Evolutionary conservation across 2,329 filamentous ascomycete genomes (phyloP).

Genomic region (Ophiostoma populinum): DNA sequence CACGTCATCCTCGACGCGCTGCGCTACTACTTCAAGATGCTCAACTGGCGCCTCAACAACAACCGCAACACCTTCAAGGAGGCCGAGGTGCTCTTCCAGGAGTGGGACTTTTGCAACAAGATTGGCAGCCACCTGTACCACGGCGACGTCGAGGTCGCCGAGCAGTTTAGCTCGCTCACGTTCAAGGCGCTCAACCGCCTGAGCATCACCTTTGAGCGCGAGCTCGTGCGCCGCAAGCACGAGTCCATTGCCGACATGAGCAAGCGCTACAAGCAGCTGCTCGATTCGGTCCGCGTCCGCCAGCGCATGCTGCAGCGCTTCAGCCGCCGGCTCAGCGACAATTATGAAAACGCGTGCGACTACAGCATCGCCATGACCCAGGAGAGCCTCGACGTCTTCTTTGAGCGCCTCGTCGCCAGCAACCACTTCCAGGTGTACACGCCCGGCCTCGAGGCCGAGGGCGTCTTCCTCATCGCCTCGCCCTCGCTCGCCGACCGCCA

Average conservation of each 20-base stretch:
- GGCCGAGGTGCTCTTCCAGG: conserved; percentile 88
- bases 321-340: conserved; percentile 72
- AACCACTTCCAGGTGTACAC: conserved; percentile 80
- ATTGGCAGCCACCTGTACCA: conserved; percentile 82
- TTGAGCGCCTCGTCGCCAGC: conserved; percentile 62
- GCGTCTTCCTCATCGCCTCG: conserved; percentile 71
- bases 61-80: conserved; percentile 99
- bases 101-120: conserved; percentile 95
- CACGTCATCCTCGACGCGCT: conserved; percentile 78
- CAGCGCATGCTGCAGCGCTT: conserved; percentile 96
- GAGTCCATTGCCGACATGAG: conserved; percentile 82
- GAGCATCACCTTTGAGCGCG: conserved; percentile 79
- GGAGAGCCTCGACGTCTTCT: conserved; percentile 50
- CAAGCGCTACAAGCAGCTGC: conserved; percentile 85
- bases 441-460: conserved; percentile 47
- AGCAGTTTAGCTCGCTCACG: conserved; percentile 89
- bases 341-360: conserved; percentile 93
- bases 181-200: conserved; percentile 82
- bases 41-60: conserved; percentile 92
- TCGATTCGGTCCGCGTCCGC: conserved; percentile 89
- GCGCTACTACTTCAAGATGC: conserved; percentile 96
- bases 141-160: conserved; percentile 89
- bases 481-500: conserved; percentile 57
- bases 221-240: conserved; percentile 68
- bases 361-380: conserved; percentile 66